phyloP scores from a whole-genome alignment of 148 eudicot genomes.

The Camellia granthamiana region DNA sequence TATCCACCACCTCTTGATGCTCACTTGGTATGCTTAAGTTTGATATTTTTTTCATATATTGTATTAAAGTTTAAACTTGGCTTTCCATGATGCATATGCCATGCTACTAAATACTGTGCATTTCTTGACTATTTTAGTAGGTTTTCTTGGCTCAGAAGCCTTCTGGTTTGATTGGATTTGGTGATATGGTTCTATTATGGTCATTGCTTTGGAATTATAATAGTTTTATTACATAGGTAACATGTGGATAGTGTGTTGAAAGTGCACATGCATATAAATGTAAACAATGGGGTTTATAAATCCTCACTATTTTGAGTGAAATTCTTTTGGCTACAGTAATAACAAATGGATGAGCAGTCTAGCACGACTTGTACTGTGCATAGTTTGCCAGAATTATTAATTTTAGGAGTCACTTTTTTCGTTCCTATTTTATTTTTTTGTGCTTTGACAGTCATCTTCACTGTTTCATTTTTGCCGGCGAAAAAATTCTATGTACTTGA shows the following conservation, averaged over 20 bases:
- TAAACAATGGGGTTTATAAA: background rate
- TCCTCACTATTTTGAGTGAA: background rate
- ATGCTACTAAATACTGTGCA: background rate
- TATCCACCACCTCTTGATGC: slow-evolving; percentile 99
- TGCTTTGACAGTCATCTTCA: background rate
- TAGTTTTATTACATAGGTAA: background rate
- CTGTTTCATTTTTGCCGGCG: background rate
- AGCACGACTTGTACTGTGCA: background rate
- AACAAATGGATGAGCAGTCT: background rate
- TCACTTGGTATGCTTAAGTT: slow-evolving; percentile 72
- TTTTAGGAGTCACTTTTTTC: background rate
- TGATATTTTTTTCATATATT: no score
- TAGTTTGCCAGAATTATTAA: background rate
- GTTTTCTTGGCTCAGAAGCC: background rate
- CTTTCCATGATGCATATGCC: background rate
- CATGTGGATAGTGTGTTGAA: background rate
- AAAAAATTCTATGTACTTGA: background rate
- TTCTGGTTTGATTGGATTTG: background rate
- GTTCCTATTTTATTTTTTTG: background rate
- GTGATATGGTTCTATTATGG: background rate
- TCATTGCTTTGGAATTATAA: background rate
- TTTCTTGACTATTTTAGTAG: background rate
- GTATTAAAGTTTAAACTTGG: background rate
- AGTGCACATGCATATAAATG: background rate
- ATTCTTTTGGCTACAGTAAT: background rate